Base-by-base conservation (phyloP, 2,329 filamentous ascomycete species). In the Xylariales sp. region DNA sequence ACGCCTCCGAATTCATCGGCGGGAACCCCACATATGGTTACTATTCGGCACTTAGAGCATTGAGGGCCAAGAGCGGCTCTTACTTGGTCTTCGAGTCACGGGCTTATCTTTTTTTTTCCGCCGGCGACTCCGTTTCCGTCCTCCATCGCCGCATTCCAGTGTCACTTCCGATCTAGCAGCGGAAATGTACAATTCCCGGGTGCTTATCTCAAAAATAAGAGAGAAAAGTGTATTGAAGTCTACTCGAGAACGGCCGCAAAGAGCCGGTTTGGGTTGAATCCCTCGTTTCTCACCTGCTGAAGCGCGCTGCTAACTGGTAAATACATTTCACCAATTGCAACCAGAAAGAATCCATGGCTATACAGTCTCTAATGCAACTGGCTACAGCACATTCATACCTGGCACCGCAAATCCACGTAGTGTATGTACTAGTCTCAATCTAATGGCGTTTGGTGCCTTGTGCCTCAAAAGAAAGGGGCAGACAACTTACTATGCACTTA, bases 1-100 rank as follows among this genome's bases (percentile, higher is more conserved):
- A 63, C 43, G 23, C 59, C 55, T 68, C 66, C 67, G 63, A 69
- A 61, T 45, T 30, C 59, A 65, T 61, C 49, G 36, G 63, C 63
- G 56, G 60, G 48, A 23, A 59, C 18, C 43, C 66, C 66, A 57
- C 66, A 64, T 60, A 65, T 7, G 14, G 12, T 65, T 36, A 39
- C 43, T 59, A 32, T 58, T 46, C 45, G 55, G 56, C 28, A 66
- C 30, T 56, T 57, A 16, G 39, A n/a, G 36, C n/a, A 52, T 59
- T 28, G 49, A 61, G 7, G 56, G 48, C 56, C 56, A 69, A 66
- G 66, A 32, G 53, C 43, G 18, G 56, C 63, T 64, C 68, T 65
- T 62, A 41, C 62, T 63, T 60, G 3, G 30, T 36, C n/a, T 34
- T 46, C 39, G 3, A n/a, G 62, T 70, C 68, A 68, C 68, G 65